Evolutionary conservation across 139 green algal species (phyloP).

Genomic region (Mychonastes homosphaera): DNA sequence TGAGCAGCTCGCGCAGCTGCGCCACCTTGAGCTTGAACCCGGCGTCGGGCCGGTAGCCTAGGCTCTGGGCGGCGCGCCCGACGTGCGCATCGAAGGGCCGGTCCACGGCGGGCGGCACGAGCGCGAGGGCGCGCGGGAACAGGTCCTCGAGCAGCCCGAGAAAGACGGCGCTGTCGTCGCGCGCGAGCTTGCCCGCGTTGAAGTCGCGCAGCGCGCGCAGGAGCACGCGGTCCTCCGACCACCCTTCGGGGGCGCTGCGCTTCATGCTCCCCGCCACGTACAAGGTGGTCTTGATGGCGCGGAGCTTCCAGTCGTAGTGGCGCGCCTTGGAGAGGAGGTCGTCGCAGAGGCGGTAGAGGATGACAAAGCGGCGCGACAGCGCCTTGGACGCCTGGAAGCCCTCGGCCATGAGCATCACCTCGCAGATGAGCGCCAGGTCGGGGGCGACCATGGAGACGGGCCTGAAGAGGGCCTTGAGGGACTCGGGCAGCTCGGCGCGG

Average conservation of each 20-base stretch:
- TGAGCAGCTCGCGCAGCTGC: constrained; percentile 59
- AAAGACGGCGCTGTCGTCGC: constrained; percentile 83
- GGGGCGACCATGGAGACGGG: constrained; percentile 88
- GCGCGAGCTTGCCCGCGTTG: constrained; percentile 87
- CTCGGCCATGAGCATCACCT: constrained; percentile 96
- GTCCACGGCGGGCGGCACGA: constrained; percentile 69
- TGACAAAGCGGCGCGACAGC: constrained; percentile 85
- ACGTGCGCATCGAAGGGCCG: constrained; percentile 60
- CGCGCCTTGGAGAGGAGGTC: constrained; percentile 76
- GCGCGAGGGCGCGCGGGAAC: constrained; percentile 76
- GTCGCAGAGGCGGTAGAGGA: constrained; percentile 87
- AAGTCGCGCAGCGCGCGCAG: constrained; percentile 87
- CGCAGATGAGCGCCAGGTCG: constrained; percentile 81
- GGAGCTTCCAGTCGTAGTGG: constrained; percentile 96
- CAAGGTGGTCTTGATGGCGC: constrained; percentile 94
- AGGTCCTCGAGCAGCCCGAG: constrained; percentile 86
- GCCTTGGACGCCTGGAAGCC: constrained; percentile 82
- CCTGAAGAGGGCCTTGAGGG: constrained; percentile 82
- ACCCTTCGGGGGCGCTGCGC: constrained; percentile 59
- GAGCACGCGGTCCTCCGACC: constrained; percentile 40
- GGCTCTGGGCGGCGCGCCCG: constrained; percentile 58
- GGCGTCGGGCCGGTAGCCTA: constrained; percentile 77
- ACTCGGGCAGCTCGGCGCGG: constrained; percentile 89
- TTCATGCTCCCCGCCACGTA: constrained; percentile 91
- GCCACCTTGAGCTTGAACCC: constrained; percentile 84